These are phyloP conservation scores for Phialophora chinensis DNA, from an alignment of 2,329 filamentous ascomycete species.

Conservation along the genomic window DNA sequence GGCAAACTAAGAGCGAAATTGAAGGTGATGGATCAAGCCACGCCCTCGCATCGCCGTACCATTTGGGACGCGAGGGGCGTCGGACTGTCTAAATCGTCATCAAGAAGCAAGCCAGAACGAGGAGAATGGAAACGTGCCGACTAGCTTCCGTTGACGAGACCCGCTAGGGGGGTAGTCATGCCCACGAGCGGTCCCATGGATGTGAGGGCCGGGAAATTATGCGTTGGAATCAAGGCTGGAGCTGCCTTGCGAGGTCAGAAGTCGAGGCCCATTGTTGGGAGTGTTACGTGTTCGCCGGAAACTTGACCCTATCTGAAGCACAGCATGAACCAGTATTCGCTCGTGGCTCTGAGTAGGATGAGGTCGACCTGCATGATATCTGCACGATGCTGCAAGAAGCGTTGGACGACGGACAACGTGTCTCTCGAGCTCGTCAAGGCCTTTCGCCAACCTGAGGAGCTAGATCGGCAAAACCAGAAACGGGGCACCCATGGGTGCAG, in stretches of 20 bases:
- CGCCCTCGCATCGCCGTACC: conserved; percentile 26
- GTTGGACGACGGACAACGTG: conserved; percentile 20
- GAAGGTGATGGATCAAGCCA: conserved; percentile 31
- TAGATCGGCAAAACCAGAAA: conserved; percentile 15
- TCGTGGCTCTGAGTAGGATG: conserved; percentile 13
- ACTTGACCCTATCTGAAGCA: conserved; percentile 20
- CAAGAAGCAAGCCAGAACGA: conserved; percentile 31
- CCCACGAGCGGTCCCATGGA: conserved; percentile 12
- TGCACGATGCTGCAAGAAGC: not conserved
- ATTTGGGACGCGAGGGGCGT: conserved; percentile 33
- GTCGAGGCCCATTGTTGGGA: conserved; percentile 4
- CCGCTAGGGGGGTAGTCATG: conserved; percentile 16
- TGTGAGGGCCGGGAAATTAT: conserved; percentile 26
- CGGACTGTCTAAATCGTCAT: conserved; percentile 6
- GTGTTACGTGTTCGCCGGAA: conserved; percentile 27
- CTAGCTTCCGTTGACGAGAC: conserved; percentile 29
- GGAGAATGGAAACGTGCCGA: conserved; percentile 33
- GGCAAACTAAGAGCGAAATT: conserved; percentile 26
- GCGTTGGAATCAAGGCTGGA: conserved; percentile 26
- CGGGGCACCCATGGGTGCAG: conserved; percentile 12
- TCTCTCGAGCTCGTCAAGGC: conserved; percentile 12
- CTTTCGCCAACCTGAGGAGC: conserved; percentile 11
- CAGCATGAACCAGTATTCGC: not conserved
- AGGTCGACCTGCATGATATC: conserved; percentile 23
- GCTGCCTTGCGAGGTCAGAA: not conserved